These are phyloP conservation scores for Gymnopilus dilepis DNA, from an alignment of 768 basidiomycete genomes.

Conservation along the genomic window DNA sequence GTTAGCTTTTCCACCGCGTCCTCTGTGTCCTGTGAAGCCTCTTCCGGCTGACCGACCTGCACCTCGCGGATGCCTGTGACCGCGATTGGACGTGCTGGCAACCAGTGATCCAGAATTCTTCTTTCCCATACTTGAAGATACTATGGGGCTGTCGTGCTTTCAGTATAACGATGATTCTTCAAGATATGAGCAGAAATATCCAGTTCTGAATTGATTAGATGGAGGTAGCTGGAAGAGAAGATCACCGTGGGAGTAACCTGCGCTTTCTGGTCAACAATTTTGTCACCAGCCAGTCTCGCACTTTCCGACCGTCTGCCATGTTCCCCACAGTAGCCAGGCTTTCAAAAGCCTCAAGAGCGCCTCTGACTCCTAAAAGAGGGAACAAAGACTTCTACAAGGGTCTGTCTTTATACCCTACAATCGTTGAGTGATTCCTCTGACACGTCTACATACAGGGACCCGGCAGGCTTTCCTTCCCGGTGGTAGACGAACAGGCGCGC, in stretches of 20 bases:
- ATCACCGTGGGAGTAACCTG: constrained; percentile 19
- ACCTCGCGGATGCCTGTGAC: constrained; percentile 35
- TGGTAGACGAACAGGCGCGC: constrained; percentile 86
- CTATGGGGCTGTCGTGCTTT: not conserved
- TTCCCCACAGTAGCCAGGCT: constrained; percentile 68
- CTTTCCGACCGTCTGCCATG: constrained; percentile 46
- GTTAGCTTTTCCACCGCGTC: constrained; percentile 39
- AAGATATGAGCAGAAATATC: not conserved
- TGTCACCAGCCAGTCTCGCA: constrained; percentile 12
- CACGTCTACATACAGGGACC: constrained; percentile 51
- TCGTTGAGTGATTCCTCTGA: not conserved
- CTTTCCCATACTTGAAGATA: constrained; percentile 39
- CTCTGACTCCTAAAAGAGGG: constrained; percentile 84
- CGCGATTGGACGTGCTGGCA: constrained; percentile 19
- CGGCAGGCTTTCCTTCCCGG: constrained; percentile 84
- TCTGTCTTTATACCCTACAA: too few species aligned
- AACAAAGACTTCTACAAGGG: constrained; percentile 99
- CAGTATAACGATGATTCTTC: not conserved
- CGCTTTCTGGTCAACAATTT: constrained; percentile 12
- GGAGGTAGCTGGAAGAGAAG: not conserved
- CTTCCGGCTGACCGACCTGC: constrained; percentile 34
- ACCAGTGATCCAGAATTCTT: constrained; percentile 39
- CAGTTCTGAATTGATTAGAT: not conserved
- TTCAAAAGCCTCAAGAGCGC: constrained; percentile 84
- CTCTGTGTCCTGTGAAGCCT: constrained; percentile 41